These are phyloP conservation scores for Apiotrichum porosum DNA, from an alignment of 1,284 basidiomycete genomes.

Conservation along the genomic window DNA sequence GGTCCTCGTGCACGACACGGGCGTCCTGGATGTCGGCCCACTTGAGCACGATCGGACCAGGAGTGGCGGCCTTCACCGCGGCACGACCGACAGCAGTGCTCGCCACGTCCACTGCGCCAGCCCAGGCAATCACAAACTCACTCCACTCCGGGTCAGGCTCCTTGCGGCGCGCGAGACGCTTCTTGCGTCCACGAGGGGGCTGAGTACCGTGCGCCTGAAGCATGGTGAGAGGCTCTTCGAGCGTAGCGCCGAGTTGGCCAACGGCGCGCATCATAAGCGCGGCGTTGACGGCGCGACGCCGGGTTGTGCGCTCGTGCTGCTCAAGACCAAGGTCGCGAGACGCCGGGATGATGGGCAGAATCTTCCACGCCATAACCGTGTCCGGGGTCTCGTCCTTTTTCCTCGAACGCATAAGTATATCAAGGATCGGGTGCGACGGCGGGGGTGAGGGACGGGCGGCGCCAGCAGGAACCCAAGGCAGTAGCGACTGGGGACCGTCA, in stretches of 20 bases:
- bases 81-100: slow-evolving; percentile 23
- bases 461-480: slow-evolving; percentile 9
- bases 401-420: slow-evolving; percentile 9
- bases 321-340: slow-evolving; percentile 59
- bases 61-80: background rate
- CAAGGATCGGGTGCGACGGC: slow-evolving; percentile 7
- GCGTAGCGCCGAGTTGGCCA: slow-evolving; percentile 62
- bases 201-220: slow-evolving; percentile 34
- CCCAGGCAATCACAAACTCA: slow-evolving; percentile 27
- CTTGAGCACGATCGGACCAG: slow-evolving; percentile 9
- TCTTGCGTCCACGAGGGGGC: slow-evolving; percentile 64
- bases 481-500: slow-evolving; percentile 13
- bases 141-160: slow-evolving; percentile 48
- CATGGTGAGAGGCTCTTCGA: slow-evolving; percentile 51
- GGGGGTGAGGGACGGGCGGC: background rate
- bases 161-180: slow-evolving; percentile 65
- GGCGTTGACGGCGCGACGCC: slow-evolving; percentile 52
- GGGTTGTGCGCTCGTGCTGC: slow-evolving; percentile 56
- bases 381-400: slow-evolving; percentile 12
- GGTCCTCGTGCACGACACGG: slow-evolving; percentile 9
- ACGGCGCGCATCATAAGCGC: slow-evolving; percentile 56
- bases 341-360: slow-evolving; percentile 65
- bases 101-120: slow-evolving; percentile 26
- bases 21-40: slow-evolving; percentile 33
- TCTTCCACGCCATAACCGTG: slow-evolving; percentile 35